These are phyloP conservation scores for Nemania abortiva DNA, from an alignment of 2,329 filamentous ascomycete genomes.

Conservation along the genomic window DNA sequence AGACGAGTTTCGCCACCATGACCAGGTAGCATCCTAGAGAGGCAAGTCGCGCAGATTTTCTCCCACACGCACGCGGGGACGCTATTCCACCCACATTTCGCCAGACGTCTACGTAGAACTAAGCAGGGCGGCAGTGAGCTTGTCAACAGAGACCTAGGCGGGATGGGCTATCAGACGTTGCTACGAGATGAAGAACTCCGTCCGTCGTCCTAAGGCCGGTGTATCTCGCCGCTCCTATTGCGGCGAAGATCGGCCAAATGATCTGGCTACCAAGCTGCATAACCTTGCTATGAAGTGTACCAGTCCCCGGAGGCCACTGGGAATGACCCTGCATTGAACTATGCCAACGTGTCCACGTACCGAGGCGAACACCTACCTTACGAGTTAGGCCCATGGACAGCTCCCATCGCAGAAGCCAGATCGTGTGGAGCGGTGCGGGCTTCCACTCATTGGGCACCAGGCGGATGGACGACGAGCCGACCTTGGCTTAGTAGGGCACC, in stretches of 20 bases:
- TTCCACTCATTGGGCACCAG: conserved; percentile 40
- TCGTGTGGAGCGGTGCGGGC: conserved; percentile 28
- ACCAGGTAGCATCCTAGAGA: conserved; percentile 36
- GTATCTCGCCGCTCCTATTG: conserved; percentile 38
- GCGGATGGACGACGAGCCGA: conserved; percentile 29
- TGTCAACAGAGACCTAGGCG: conserved; percentile 23
- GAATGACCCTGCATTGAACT: conserved; percentile 40
- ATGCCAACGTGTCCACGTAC: conserved; percentile 40
- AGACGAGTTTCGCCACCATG: conserved; percentile 35
- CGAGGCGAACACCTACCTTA: conserved; percentile 35
- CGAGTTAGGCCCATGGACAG: conserved; percentile 27
- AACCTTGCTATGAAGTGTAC: conserved; percentile 32
- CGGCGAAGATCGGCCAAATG: conserved; percentile 44
- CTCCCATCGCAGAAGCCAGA: conserved; percentile 15
- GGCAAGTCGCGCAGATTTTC: conserved; percentile 29
- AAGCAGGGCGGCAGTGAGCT: conserved; percentile 34
- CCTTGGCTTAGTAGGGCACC: conserved; percentile 38
- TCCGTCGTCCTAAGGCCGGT: conserved; percentile 32
- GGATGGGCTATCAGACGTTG: conserved; percentile 29
- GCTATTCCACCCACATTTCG: conserved; percentile 33
- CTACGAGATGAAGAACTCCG: conserved; percentile 29
- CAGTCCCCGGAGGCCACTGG: conserved; percentile 26
- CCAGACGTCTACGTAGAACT: conserved; percentile 20
- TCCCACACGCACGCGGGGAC: conserved; percentile 32
- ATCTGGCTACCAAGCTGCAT: conserved; percentile 46